These are phyloP conservation scores for Gnomoniopsis smithogilvyi DNA, from an alignment of 2,329 filamentous ascomycete genomes.

Conservation along the genomic window DNA sequence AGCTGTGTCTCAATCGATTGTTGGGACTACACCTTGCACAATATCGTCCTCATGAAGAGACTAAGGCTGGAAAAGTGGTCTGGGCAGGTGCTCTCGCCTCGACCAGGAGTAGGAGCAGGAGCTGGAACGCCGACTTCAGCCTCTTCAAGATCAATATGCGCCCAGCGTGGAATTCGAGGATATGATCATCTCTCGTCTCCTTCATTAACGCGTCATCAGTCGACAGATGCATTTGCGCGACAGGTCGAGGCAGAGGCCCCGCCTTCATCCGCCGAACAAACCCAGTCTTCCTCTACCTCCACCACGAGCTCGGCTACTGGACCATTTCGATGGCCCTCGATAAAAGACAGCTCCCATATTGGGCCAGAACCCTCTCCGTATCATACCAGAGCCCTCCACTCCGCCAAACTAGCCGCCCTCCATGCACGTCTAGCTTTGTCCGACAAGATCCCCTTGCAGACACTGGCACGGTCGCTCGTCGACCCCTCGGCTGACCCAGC, in stretches of 20 bases:
- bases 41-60: constrained; percentile 51
- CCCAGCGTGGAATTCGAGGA: neutral
- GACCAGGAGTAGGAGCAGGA: constrained; percentile 33
- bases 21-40: constrained; percentile 12
- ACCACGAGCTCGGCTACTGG: constrained; percentile 29
- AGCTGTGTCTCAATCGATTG: constrained; percentile 15
- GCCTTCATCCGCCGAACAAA: constrained; percentile 11
- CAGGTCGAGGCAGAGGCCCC: constrained; percentile 8
- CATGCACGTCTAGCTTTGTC: constrained; percentile 86
- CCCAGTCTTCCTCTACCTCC: constrained; percentile 11
- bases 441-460: constrained; percentile 77
- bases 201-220: constrained; percentile 26
- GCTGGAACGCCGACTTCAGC: neutral
- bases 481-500: constrained; percentile 80
- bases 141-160: constrained; percentile 20
- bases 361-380: constrained; percentile 61
- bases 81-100: constrained; percentile 54
- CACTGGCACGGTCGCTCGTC: constrained; percentile 80
- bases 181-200: constrained; percentile 20
- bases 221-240: constrained; percentile 23
- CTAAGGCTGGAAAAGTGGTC: constrained; percentile 59
- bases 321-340: constrained; percentile 21
- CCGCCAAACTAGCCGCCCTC: constrained; percentile 87
- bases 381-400: constrained; percentile 62
- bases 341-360: constrained; percentile 30